Percentiles rank a stretch among this genome's conserved stretches.
These are phyloP conservation scores for Eucalyptus regnans DNA, from an alignment of 345 rosid species.

Conservation along the genomic window DNA sequence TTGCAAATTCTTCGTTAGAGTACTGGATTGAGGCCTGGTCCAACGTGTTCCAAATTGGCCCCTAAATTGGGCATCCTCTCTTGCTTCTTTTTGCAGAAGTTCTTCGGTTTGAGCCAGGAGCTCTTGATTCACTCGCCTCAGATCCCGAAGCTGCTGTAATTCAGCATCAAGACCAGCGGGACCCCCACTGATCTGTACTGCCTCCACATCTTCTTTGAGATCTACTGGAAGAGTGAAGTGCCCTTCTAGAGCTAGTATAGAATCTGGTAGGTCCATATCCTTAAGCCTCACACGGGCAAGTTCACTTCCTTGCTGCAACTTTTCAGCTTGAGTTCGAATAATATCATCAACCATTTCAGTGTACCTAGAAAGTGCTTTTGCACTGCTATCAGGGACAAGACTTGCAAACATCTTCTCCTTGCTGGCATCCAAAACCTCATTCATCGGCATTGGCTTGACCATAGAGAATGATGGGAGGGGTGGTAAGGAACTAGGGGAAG, in stretches of 20 bases:
- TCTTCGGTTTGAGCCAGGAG: constrained; percentile 88
- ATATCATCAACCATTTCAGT: constrained; percentile 97
- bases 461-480: constrained; percentile 78
- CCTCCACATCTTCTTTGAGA: constrained; percentile 92
- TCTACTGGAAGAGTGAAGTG: constrained; percentile 49
- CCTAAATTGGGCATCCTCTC: constrained; percentile 90
- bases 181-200: constrained; percentile 88
- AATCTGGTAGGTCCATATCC: constrained; percentile 99
- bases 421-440: constrained; percentile 87
- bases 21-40: constrained; percentile 98
- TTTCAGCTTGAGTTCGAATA: constrained; percentile 91
- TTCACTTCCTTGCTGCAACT: constrained; percentile 94
- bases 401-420: constrained; percentile 89
- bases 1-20: constrained; percentile 90
- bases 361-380: constrained; percentile 95
- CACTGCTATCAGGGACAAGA: constrained; percentile 96
- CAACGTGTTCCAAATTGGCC: constrained; percentile 97
- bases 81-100: constrained; percentile 92
- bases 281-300: constrained; percentile 85
- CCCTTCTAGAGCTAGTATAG: constrained; percentile 91
- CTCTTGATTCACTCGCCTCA: constrained; percentile 90
- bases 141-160: constrained; percentile 85
- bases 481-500: constrained; percentile 67
- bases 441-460: constrained; percentile 91
- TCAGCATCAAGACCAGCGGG: constrained; percentile 92